Evolutionary conservation across 2,329 filamentous ascomycete species (phyloP).

Genomic region (Zasmidium angulare): DNA sequence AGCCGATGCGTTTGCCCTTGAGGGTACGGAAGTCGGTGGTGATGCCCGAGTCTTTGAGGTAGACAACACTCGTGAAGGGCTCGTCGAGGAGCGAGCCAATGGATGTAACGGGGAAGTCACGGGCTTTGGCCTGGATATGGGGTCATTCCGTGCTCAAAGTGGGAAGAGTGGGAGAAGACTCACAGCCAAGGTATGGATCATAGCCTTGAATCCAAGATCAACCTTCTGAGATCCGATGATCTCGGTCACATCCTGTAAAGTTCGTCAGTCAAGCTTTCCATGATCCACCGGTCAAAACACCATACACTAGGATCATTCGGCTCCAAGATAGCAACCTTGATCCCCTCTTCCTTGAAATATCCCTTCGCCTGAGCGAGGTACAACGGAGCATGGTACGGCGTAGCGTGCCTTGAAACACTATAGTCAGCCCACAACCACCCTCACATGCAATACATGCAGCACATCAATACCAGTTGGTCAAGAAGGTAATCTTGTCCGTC

Average conservation of each 20-base stretch:
- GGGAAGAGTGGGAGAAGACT: conserved; percentile 23
- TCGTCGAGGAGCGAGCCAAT: conserved; percentile 76
- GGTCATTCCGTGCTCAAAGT: background rate
- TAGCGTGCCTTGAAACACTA: conserved; percentile 64
- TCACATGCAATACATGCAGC: background rate
- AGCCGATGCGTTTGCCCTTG: conserved; percentile 75
- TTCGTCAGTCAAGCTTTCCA: background rate
- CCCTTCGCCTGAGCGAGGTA: conserved; percentile 76
- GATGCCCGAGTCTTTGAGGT: conserved; percentile 72
- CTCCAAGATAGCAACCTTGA: conserved; percentile 75
- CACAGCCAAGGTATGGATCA: conserved; percentile 78
- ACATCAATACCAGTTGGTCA: conserved; percentile 72
- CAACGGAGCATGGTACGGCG: conserved; percentile 75
- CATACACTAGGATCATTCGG: conserved; percentile 72
- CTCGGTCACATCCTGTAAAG: conserved; percentile 68
- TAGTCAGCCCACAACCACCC: background rate
- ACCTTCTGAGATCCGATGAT: conserved; percentile 76
- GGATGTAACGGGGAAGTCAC: conserved; percentile 69
- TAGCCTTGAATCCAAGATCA: conserved; percentile 78
- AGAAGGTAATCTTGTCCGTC: conserved; percentile 81
- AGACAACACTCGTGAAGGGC: conserved; percentile 76
- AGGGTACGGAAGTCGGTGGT: conserved; percentile 72
- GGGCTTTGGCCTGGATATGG: conserved; percentile 65
- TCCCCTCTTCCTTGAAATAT: conserved; percentile 71
- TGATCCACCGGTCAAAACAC: background rate